Base-by-base conservation (phyloP, 306 rosid genomes). In the Citrullus mucosospermus region DNA sequence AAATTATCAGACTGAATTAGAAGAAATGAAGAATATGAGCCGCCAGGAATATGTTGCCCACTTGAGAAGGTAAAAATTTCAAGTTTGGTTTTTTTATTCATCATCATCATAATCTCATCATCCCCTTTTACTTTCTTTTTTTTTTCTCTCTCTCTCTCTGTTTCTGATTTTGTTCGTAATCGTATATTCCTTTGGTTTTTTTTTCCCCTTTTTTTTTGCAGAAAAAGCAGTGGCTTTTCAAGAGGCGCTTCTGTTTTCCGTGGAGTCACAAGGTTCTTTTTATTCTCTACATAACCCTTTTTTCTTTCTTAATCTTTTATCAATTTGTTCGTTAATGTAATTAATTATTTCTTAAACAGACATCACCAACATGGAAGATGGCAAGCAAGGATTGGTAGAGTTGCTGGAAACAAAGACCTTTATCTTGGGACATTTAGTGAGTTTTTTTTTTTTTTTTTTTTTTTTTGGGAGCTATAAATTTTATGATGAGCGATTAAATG, bases 361-460 rank as follows among this genome's bases (percentile, higher is more conserved):
- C 93, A 90, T 76, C 91, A 90, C 66, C 93, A 89, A 81, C 93
- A 87, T 87, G 93, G 93, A 78, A 78, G 93, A 75, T 89, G 91
- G 93, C 93, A 90, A 75, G 93, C 93, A 28, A 76, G 91, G 50
- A 90, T 90, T 76, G 93, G 93, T 48, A 83, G 90, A 65, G 93
- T 88, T 75, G 93, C 93, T 10, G 93, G 93, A 51, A 90, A 88
- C 82, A 90, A 90, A 81, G 91, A 90, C 70, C 90, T 90, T 28
- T 90, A 90, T 83, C 91, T 90, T 62, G 93, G 93, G 55, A 90
- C 93, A 36, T 90, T 88, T 76, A 82, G 91, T 90, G 70, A 83
- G 91, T 88, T 62, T 13, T 57, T 59, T 77, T 13, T 62, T 15
- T 62, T 3, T 8, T 62, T 3, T 7, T 44, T 1, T 6, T 44